Evolutionary conservation across 2,329 filamentous ascomycete genomes (phyloP).

Genomic region (Ceratocystis diversiconidia): DNA sequence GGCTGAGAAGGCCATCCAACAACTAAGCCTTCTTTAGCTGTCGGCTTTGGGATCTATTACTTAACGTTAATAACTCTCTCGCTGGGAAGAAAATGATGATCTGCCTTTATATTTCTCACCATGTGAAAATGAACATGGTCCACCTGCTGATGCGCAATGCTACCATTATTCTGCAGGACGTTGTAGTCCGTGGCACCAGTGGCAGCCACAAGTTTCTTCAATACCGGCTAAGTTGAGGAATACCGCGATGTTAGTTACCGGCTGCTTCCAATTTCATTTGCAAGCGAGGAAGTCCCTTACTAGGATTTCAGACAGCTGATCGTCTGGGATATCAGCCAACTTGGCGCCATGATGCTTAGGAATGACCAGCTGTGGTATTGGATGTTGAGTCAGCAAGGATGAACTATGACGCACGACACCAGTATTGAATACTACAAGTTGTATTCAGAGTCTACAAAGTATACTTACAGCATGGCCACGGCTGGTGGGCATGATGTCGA

Average conservation of each 20-base stretch:
- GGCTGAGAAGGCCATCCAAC: constrained; percentile 65
- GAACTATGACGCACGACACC: background rate
- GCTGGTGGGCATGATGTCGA: constrained; percentile 85
- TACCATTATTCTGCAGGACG: constrained; percentile 89
- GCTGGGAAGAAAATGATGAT: background rate
- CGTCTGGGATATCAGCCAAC: constrained; percentile 83
- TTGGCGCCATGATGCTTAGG: constrained; percentile 91
- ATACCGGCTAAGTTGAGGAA: constrained; percentile 43
- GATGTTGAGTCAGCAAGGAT: background rate
- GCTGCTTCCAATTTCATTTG: background rate
- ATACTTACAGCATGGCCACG: constrained; percentile 69
- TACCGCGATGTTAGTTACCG: background rate
- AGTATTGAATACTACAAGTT: background rate
- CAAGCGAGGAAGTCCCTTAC: constrained; percentile 29
- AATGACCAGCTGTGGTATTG: constrained; percentile 67
- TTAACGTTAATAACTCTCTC: constrained; percentile 16
- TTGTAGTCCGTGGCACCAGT: constrained; percentile 74
- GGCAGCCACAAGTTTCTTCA: constrained; percentile 73
- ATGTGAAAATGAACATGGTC: constrained; percentile 95
- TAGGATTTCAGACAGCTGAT: constrained; percentile 68
- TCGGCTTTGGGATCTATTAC: constrained; percentile 80
- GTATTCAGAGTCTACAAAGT: background rate
- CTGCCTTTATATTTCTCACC: constrained; percentile 35
- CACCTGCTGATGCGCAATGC: constrained; percentile 80
- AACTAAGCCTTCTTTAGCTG: constrained; percentile 61